Conservation (phyloP, 495 filamentous ascomycete genomes). For the Rhizodiscina lignyota region DNA sequence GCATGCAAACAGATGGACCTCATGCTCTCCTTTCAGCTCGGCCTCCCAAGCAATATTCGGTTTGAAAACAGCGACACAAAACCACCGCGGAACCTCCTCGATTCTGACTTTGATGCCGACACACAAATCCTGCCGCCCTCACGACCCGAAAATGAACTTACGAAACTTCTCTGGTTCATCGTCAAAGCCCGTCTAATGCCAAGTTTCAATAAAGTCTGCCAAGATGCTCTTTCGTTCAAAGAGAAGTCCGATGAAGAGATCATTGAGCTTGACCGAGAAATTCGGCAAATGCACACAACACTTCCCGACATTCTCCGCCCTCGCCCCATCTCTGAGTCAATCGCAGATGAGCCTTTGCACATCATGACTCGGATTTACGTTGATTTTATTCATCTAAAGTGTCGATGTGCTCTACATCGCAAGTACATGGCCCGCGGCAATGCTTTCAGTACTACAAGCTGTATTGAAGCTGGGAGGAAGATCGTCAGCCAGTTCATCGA, state of each 20-base stretch:
- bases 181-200: conserved; percentile 4
- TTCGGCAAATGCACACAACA: conserved; percentile 1
- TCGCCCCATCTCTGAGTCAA: conserved; percentile 5
- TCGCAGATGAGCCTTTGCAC: conserved; percentile 5
- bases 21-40: conserved; percentile 24
- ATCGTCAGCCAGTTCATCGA: too few species aligned
- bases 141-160: conserved; percentile 16
- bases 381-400: conserved; percentile 1
- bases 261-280: neutral
- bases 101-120: conserved; percentile 19
- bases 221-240: neutral
- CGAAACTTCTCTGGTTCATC: conserved; percentile 12
- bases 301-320: conserved; percentile 4
- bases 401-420: conserved; percentile 1
- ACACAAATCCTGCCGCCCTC: conserved; percentile 13
- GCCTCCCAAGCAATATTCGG: conserved; percentile 22
- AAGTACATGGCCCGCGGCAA: too few species aligned
- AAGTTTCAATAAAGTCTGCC: neutral
- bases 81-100: conserved; percentile 23
- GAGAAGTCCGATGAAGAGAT: neutral
- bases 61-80: conserved; percentile 21
- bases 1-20: conserved; percentile 32
- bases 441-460: too few species aligned
- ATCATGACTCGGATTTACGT: conserved; percentile 5
- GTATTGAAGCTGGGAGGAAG: too few species aligned